phyloP scores from a whole-genome alignment of 2,329 filamentous ascomycete species.

The Penicillium sp. region DNA sequence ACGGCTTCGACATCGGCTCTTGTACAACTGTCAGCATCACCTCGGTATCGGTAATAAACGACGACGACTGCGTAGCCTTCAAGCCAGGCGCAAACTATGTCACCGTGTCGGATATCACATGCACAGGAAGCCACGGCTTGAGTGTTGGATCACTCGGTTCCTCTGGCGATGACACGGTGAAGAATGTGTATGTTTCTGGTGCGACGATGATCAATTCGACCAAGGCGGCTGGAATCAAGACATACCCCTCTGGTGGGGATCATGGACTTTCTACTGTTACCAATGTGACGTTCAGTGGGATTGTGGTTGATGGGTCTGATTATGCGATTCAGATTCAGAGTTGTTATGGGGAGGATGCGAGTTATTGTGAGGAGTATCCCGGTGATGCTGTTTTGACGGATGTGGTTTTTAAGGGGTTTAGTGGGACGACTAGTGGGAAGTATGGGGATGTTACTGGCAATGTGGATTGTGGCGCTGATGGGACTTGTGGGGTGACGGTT shows the following conservation, averaged over 20 bases:
- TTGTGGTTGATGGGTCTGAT: constrained; percentile 41
- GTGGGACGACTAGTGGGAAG: constrained; percentile 40
- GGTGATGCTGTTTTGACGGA: constrained; percentile 36
- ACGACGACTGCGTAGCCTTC: constrained; percentile 50
- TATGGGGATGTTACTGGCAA: constrained; percentile 39
- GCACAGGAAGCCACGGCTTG: constrained; percentile 50
- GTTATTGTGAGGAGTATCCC: constrained; percentile 39
- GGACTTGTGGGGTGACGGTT: constrained; percentile 41
- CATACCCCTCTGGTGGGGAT: constrained; percentile 41
- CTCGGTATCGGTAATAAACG: constrained; percentile 41
- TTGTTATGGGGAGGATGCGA: constrained; percentile 41
- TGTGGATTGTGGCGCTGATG: constrained; percentile 40
- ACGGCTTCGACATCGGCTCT: constrained; percentile 47
- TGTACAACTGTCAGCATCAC: constrained; percentile 40
- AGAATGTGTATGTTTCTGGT: constrained; percentile 45
- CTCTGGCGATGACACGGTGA: constrained; percentile 41
- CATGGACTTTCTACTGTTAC: constrained; percentile 42
- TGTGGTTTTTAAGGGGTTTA: constrained; percentile 40
- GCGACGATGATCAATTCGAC: constrained; percentile 44
- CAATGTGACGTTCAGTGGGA: constrained; percentile 45
- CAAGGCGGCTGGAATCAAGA: constrained; percentile 51
- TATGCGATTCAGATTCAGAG: constrained; percentile 51
- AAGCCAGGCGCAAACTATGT: constrained; percentile 45
- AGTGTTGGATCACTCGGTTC: constrained; percentile 51
- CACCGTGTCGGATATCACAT: constrained; percentile 44